Evolutionary conservation across 2,329 filamentous ascomycete genomes (phyloP), one percentile per base, ranked within the genome.

Genomic region (Hysterium pulicare): DNA sequence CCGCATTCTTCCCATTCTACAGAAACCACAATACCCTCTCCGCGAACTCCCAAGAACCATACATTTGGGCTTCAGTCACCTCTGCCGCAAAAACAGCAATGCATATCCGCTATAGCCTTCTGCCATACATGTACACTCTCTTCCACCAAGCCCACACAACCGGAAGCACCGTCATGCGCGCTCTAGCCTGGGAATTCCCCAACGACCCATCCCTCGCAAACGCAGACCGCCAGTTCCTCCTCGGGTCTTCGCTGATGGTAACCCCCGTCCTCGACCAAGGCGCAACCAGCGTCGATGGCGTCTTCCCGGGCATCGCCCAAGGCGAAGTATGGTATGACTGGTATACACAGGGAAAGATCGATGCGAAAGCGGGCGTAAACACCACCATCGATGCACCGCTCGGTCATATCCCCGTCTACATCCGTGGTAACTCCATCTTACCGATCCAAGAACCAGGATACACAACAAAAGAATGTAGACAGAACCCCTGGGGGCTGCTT

Each of bases 1-100:
- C 74, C 1, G 84, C 84, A 9, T 88, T 89, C 72, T 87, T 87
- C 69, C 83, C 84, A 5, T 88, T 89, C 68, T 88, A 87, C 68
- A 75, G 85, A 20, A 89, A 89, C 65, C 86, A 90, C 71, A 89
- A 89, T 57, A 70, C 70, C 3, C 67, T 85, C 1, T 75, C 73
- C 0, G 77, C 81, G 9, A 73, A 73, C 38, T 60, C 77, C 0
- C 86, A 90, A 58, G 86, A 90, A 63, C 83, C 85, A 0, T 90
- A 86, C 56, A 59, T 76, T 13, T 90, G 86, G 86, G 70, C 70
- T 3, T 76, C 75, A 1, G 86, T 89, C 1, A 76, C 77, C 2
- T 75, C 81, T 4, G 83, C 86, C 0, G 74, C 77, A n/a, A 78
- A 77, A 48, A 70, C 65, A 0, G 86, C 84, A 1, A 89, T 89